phyloP scores from a whole-genome alignment of 331 rosid species.

The Acacia pycnantha region DNA sequence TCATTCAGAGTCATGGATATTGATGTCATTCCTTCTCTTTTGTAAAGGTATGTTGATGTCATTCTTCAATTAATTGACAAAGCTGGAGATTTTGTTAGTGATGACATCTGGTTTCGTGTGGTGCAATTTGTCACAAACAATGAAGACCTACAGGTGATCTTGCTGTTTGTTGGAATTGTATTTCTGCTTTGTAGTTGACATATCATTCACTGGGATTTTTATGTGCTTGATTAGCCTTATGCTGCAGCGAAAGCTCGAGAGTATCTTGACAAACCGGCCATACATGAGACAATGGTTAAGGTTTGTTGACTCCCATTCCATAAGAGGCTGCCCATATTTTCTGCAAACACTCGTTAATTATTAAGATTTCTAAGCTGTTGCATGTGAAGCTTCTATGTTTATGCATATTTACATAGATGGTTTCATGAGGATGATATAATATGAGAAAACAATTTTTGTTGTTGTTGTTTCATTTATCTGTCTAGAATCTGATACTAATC shows the following conservation, averaged over 20 bases:
- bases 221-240: slow-evolving; percentile 78
- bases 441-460: neutral
- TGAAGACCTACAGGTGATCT: slow-evolving; percentile 94
- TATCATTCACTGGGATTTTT: slow-evolving; percentile 38
- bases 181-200: slow-evolving; percentile 28
- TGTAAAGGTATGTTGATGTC: slow-evolving; percentile 90
- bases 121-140: slow-evolving; percentile 98
- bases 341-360: slow-evolving; percentile 2
- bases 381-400: slow-evolving; percentile 20
- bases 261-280: slow-evolving; percentile 96
- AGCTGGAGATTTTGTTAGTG: slow-evolving; percentile 99
- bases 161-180: slow-evolving; percentile 23
- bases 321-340: slow-evolving; percentile 7
- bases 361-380: slow-evolving; percentile 24
- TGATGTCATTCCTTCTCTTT: slow-evolving; percentile 31
- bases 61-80: slow-evolving; percentile 98
- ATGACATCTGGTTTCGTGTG: slow-evolving; percentile 99
- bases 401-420: neutral
- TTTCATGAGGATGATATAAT: neutral
- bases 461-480: neutral
- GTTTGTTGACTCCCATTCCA: slow-evolving; percentile 45
- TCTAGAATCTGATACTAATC: neutral
- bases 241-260: slow-evolving; percentile 97
- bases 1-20: neutral
- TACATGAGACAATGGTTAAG: slow-evolving; percentile 99